phyloP scores from a whole-genome alignment of 352 stramenopile species.

The Globisporangium parvum region DNA sequence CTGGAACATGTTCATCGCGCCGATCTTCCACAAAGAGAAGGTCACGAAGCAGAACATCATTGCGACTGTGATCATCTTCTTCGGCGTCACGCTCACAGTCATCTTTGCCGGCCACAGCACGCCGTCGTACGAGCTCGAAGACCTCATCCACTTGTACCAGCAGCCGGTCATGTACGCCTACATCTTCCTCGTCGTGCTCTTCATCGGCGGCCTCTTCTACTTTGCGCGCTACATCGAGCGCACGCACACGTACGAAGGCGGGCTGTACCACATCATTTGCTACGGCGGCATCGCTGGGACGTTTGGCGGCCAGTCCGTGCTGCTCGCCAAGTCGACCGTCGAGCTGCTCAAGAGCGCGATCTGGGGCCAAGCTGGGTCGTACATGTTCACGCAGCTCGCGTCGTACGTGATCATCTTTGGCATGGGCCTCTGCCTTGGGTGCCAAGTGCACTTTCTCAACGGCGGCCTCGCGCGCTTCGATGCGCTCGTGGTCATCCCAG shows the following conservation, averaged over 20 bases:
- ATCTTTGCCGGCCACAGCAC: conserved; percentile 86
- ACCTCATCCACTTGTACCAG: conserved; percentile 79
- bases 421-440: conserved; percentile 62
- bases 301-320: conserved; percentile 84
- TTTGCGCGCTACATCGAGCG: conserved; percentile 69
- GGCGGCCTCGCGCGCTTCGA: conserved; percentile 85
- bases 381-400: conserved; percentile 72
- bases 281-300: conserved; percentile 86
- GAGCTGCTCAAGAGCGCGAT: conserved; percentile 89
- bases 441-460: conserved; percentile 88
- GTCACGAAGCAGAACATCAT: conserved; percentile 78
- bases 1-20: conserved; percentile 91
- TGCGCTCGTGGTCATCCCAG: conserved; percentile 82
- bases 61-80: conserved; percentile 85
- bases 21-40: conserved; percentile 87
- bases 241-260: conserved; percentile 59
- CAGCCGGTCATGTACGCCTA: conserved; percentile 82
- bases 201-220: conserved; percentile 54
- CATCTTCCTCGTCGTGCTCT: conserved; percentile 66
- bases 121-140: conserved; percentile 79
- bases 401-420: conserved; percentile 78
- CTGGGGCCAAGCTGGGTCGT: conserved; percentile 63
- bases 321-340: conserved; percentile 87
- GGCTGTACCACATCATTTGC: conserved; percentile 79
- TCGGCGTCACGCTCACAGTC: conserved; percentile 83